phyloP scores from a whole-genome alignment of 345 rosid species.

The Citrus sp. region DNA sequence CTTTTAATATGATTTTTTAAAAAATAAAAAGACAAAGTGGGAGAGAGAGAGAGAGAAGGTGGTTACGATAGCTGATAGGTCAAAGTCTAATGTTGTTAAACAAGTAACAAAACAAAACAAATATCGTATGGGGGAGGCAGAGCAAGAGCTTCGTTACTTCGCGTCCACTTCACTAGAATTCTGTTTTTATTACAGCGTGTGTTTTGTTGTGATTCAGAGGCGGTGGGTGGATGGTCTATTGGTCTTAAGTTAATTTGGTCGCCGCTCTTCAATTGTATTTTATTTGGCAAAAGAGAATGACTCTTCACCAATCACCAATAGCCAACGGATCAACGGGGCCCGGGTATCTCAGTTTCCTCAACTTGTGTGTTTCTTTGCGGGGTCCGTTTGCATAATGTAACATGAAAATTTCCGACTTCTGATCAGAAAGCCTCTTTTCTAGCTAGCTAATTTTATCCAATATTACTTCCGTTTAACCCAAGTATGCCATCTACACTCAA shows the following conservation, averaged over 20 bases:
- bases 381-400: not conserved
- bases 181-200: conserved; percentile 7
- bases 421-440: not conserved
- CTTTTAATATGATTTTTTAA: not conserved
- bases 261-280: not conserved
- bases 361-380: not conserved
- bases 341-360: not conserved
- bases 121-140: conserved; percentile 9
- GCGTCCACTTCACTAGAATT: conserved; percentile 62
- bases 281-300: conserved; percentile 18
- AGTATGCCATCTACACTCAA: not conserved
- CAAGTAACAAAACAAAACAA: conserved; percentile 15
- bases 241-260: not conserved
- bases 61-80: conserved; percentile 10
- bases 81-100: conserved; percentile 11
- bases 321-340: conserved; percentile 15
- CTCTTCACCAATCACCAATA: conserved; percentile 28
- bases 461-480: not conserved
- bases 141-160: conserved; percentile 45
- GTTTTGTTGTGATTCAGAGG: not conserved
- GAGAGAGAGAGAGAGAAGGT: conserved; percentile 6
- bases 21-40: not conserved
- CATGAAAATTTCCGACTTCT: not conserved
- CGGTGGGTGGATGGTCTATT: conserved; percentile 4
- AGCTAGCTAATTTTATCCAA: not conserved